A percentile compares a stretch with the other conserved stretches of the same genome.
These are phyloP conservation scores for Bacidia gigantensis DNA, from an alignment of 495 filamentous ascomycete species.

Conservation along the genomic window DNA sequence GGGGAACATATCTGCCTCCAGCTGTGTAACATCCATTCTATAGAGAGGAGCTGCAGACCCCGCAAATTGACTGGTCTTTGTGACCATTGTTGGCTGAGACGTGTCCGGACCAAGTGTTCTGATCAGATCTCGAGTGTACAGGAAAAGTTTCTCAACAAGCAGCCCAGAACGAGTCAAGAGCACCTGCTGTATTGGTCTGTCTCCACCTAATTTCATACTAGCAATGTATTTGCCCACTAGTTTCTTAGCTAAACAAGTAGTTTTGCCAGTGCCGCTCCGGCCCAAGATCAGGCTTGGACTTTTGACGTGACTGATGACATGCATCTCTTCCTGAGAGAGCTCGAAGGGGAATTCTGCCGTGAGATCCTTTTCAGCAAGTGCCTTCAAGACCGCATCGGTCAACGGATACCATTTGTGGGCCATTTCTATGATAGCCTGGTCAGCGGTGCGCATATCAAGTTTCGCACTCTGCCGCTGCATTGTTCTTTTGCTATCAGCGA, in stretches of 20 bases:
- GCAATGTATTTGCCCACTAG: constrained; percentile 22
- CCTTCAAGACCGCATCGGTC: constrained; percentile 23
- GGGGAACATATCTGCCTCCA: constrained; percentile 19
- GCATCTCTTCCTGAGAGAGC: constrained; percentile 23
- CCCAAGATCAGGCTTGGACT: constrained; percentile 29
- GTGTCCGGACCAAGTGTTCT: background rate
- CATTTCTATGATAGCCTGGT: constrained; percentile 19
- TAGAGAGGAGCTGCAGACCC: background rate
- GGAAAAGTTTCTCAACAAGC: constrained; percentile 25
- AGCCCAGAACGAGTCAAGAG: constrained; percentile 28
- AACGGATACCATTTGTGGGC: constrained; percentile 27
- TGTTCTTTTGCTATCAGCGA: background rate
- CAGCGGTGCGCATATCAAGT: constrained; percentile 4
- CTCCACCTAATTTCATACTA: background rate
- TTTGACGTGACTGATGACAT: constrained; percentile 23
- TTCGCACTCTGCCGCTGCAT: background rate
- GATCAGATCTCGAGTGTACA: constrained; percentile 24
- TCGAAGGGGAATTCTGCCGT: constrained; percentile 28
- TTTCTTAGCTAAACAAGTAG: constrained; percentile 31
- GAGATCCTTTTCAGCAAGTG: constrained; percentile 11
- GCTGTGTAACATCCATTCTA: constrained; percentile 12
- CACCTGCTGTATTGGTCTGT: constrained; percentile 21
- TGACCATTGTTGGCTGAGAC: background rate
- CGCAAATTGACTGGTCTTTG: background rate
- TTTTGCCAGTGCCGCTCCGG: constrained; percentile 34